Evolutionary conservation across 495 filamentous ascomycete genomes (phyloP).

Genomic region (Aspergillus egyptiacus): DNA sequence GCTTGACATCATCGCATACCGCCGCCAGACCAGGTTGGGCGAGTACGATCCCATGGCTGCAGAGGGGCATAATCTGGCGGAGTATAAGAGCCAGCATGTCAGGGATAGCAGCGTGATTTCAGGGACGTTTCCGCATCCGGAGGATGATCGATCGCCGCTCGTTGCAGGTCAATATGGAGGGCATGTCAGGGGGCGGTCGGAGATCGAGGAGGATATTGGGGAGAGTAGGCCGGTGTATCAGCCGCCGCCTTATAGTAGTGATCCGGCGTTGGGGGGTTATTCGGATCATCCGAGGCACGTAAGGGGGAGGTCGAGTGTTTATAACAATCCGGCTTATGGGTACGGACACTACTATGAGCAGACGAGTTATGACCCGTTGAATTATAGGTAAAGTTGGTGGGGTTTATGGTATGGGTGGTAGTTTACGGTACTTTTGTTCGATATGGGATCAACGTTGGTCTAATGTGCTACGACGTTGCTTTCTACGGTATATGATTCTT

Average conservation of each 20-base stretch:
- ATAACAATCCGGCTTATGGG: constrained; percentile 22
- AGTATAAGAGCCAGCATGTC: constrained; percentile 30
- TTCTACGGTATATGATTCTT: not conserved
- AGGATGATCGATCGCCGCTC: constrained; percentile 3
- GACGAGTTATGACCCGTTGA: constrained; percentile 33
- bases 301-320: constrained; percentile 19
- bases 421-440: constrained; percentile 7
- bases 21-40: constrained; percentile 39
- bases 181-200: not conserved
- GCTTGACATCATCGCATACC: constrained; percentile 46
- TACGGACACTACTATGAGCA: constrained; percentile 22
- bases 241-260: constrained; percentile 14
- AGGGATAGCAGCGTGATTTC: constrained; percentile 22
- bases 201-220: constrained; percentile 1
- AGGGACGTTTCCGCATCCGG: constrained; percentile 12
- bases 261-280: constrained; percentile 21
- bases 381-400: constrained; percentile 23
- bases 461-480: constrained; percentile 15
- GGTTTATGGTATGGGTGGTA: not conserved
- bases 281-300: constrained; percentile 20
- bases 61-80: constrained; percentile 12
- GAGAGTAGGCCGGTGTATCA: constrained; percentile 1
- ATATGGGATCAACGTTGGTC: constrained; percentile 5
- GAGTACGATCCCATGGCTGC: constrained; percentile 40
- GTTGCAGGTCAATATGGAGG: not conserved